Conservation (phyloP, 495 filamentous ascomycete species). For the Usnea hakonensis region DNA sequence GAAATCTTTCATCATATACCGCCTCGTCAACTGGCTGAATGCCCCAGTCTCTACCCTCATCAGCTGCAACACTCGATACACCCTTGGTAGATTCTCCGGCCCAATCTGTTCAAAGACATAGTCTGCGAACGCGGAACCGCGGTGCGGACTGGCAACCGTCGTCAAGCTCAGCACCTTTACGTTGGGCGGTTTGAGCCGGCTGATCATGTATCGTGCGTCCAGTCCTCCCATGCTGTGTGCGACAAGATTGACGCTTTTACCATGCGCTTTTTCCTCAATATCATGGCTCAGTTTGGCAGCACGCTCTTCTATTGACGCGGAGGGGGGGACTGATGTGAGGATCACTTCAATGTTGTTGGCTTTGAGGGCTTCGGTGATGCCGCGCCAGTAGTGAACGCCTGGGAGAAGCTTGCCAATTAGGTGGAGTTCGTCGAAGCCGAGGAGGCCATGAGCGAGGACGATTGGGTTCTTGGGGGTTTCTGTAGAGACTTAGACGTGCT, state of each 20-base stretch:
- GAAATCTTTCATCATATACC: slow-evolving; percentile 76
- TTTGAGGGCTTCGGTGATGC: slow-evolving; percentile 70
- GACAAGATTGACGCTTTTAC: slow-evolving; percentile 79
- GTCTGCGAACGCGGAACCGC: slow-evolving; percentile 79
- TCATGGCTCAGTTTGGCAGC: slow-evolving; percentile 45
- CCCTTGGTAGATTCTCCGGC: slow-evolving; percentile 46
- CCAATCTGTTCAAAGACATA: slow-evolving; percentile 69
- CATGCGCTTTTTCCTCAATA: slow-evolving; percentile 50
- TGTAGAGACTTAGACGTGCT: not conserved
- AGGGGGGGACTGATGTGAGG: slow-evolving; percentile 70
- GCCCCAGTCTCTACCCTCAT: slow-evolving; percentile 71
- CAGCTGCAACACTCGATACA: slow-evolving; percentile 61
- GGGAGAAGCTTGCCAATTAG: slow-evolving; percentile 64
- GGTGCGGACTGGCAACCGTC: slow-evolving; percentile 82
- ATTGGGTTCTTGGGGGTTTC: slow-evolving; percentile 60
- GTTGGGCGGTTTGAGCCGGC: slow-evolving; percentile 58
- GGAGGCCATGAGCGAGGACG: slow-evolving; percentile 80
- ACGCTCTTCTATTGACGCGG: slow-evolving; percentile 65
- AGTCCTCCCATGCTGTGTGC: slow-evolving; percentile 86
- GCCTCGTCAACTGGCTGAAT: slow-evolving; percentile 73
- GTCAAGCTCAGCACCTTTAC: slow-evolving; percentile 74
- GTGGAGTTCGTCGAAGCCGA: slow-evolving; percentile 82
- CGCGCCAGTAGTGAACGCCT: slow-evolving; percentile 83
- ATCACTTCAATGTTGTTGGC: slow-evolving; percentile 73
- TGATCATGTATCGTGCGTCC: slow-evolving; percentile 91